Evolutionary conservation across 2,329 filamentous ascomycete species (phyloP).

Genomic region (Fusarium sp.): DNA sequence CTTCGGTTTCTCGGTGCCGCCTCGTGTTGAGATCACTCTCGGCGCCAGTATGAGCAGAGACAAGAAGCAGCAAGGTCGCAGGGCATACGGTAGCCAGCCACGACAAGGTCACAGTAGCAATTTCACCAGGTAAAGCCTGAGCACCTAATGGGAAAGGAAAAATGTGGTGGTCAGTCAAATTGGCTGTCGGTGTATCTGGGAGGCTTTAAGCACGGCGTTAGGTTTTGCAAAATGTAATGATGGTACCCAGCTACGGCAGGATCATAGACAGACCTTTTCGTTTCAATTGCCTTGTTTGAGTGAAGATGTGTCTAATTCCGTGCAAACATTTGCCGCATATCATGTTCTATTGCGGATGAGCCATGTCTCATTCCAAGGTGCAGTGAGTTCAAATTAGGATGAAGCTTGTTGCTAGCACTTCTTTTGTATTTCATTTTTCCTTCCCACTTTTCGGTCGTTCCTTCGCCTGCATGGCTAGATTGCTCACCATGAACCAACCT

Average conservation of each 20-base stretch:
- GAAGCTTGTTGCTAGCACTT: not conserved
- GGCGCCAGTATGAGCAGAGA: slow-evolving; percentile 81
- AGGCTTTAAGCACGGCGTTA: slow-evolving; percentile 47
- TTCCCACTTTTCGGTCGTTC: not conserved
- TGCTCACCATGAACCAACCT: not conserved
- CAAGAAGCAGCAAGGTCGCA: slow-evolving; percentile 70
- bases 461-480: not conserved
- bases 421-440: not conserved
- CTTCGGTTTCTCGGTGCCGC: slow-evolving; percentile 83
- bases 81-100: slow-evolving; percentile 83
- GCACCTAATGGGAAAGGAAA: slow-evolving; percentile 2
- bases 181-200: slow-evolving; percentile 35
- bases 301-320: slow-evolving; percentile 1
- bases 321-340: not conserved
- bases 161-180: slow-evolving; percentile 24
- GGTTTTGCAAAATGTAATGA: slow-evolving; percentile 47
- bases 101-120: slow-evolving; percentile 59
- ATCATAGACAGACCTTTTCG: slow-evolving; percentile 31
- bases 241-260: slow-evolving; percentile 34
- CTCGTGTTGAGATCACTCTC: slow-evolving; percentile 84
- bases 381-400: not conserved
- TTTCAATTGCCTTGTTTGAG: slow-evolving; percentile 6
- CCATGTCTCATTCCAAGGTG: not conserved
- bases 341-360: not conserved
- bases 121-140: slow-evolving; percentile 38